Base-by-base conservation (phyloP, 106 monocot genomes). In the Ottelia alismoides region DNA sequence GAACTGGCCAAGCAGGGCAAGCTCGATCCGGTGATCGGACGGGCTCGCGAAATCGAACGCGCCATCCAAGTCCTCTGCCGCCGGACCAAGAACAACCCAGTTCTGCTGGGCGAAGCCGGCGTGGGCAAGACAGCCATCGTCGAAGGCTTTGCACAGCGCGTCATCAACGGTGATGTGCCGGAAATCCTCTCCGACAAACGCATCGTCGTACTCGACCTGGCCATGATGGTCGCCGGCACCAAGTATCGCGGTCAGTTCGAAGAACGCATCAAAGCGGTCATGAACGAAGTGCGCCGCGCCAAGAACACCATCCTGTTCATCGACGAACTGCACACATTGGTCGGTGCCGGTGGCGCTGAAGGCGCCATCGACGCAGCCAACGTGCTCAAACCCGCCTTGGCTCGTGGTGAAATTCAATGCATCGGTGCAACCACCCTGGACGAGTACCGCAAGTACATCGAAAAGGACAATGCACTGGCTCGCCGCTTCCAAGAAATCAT, bases 261-360 rank as follows among this genome's bases (percentile, higher is more conserved):
- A 45, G 77, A 78, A 20, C 46, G 46, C 2, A 16, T 47, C 19
- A 47, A 47, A 47, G 6, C 5, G 46, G 2, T 47, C 19, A 2
- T 47, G 46, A 47, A 47, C 19, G 46, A 47, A n/a, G n/a, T n/a
- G n/a, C n/a, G n/a, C n/a, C n/a, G n/a, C n/a, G n/a, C n/a, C n/a
- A n/a, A n/a, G n/a, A 20, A 20, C 20, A 3, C 19, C 17, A 18
- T 47, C n/a, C 73, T 83, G 2, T 83, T 82, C 32, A 77, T 83
- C 27, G 74, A 83, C 25, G 82, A 83, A 54, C 66, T 83, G n/a
- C 82, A 83, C 63, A 24, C 50, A n/a, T n/a, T n/a, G n/a, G n/a
- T n/a, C n/a, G n/a, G n/a, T n/a, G n/a, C n/a, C n/a, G n/a, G n/a
- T n/a, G n/a, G n/a, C n/a, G n/a, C n/a, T n/a, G n/a, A n/a, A n/a